phyloP scores from a whole-genome alignment of 306 rosid species.

The Herpetospermum pedunculosum region DNA sequence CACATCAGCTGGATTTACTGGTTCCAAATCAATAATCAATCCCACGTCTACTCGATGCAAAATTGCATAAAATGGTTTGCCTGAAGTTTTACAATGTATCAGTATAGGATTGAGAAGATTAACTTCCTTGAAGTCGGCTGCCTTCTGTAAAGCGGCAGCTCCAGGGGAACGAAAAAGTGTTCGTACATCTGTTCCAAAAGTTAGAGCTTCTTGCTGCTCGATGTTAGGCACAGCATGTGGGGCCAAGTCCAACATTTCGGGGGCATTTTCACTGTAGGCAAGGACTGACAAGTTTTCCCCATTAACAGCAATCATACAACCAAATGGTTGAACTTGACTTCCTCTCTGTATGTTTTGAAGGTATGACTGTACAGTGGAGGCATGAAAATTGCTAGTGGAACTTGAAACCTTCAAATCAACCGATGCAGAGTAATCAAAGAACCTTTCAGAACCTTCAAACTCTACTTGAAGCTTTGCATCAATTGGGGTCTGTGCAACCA shows the following conservation, averaged over 20 bases:
- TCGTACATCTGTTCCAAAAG: constrained; percentile 25
- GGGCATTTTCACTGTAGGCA: constrained; percentile 33
- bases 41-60: constrained; percentile 29
- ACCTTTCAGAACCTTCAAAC: constrained; percentile 17
- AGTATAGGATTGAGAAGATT: constrained; percentile 33
- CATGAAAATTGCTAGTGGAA: constrained; percentile 27
- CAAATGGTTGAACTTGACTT: constrained; percentile 29
- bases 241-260: constrained; percentile 37
- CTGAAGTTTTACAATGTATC: constrained; percentile 27
- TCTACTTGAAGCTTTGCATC: constrained; percentile 31
- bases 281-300: constrained; percentile 23
- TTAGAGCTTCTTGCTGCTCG: constrained; percentile 28
- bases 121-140: constrained; percentile 22
- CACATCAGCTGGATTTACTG: constrained; percentile 28
- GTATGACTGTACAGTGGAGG: constrained; percentile 25
- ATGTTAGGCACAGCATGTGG: constrained; percentile 35
- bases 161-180: constrained; percentile 29
- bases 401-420: constrained; percentile 19
- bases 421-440: constrained; percentile 19
- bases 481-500: constrained; percentile 23
- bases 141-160: constrained; percentile 33
- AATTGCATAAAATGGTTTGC: constrained; percentile 38
- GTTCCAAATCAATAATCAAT: constrained; percentile 33
- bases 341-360: constrained; percentile 34
- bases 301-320: constrained; percentile 32